Conservation (phyloP, 202 grass and related monocot species). For the Cymbopogon flexuosus region DNA sequence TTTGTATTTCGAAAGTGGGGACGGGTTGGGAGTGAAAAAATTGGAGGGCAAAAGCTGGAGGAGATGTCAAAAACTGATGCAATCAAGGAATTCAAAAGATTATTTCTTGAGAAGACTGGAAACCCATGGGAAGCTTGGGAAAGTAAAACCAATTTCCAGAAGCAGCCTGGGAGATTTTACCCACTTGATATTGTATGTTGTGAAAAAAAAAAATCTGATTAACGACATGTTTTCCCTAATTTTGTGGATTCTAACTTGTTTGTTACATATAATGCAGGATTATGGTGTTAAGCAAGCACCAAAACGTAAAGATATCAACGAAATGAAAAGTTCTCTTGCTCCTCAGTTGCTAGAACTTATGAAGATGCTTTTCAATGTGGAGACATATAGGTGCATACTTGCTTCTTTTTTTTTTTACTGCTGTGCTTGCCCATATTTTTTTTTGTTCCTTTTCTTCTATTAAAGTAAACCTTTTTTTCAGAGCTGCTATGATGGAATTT, state of each 20-base stretch:
- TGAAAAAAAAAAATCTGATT: not conserved
- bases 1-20: slow-evolving; percentile 97
- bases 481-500: slow-evolving; percentile 94
- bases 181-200: slow-evolving; percentile 87
- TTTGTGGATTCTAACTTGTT: slow-evolving; percentile 3
- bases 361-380: slow-evolving; percentile 92
- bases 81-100: slow-evolving; percentile 78
- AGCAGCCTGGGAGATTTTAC: slow-evolving; percentile 77
- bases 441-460: not conserved
- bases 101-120: slow-evolving; percentile 96
- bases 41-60: slow-evolving; percentile 76
- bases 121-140: slow-evolving; percentile 94
- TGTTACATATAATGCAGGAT: slow-evolving; percentile 54
- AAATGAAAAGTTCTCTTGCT: slow-evolving; percentile 71
- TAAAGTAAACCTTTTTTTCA: slow-evolving; percentile 24
- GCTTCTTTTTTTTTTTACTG: slow-evolving; percentile 12
- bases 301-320: slow-evolving; percentile 53
- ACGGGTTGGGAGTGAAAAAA: slow-evolving; percentile 78
- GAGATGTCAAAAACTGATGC: slow-evolving; percentile 78
- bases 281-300: slow-evolving; percentile 71
- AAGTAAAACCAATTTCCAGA: slow-evolving; percentile 67
- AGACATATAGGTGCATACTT: slow-evolving; percentile 72
- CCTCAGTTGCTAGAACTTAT: slow-evolving; percentile 76
- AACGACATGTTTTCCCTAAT: not conserved
- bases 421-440: not conserved